phyloP scores from a whole-genome alignment of 768 basidiomycete species.

The Amanita rimosa region DNA sequence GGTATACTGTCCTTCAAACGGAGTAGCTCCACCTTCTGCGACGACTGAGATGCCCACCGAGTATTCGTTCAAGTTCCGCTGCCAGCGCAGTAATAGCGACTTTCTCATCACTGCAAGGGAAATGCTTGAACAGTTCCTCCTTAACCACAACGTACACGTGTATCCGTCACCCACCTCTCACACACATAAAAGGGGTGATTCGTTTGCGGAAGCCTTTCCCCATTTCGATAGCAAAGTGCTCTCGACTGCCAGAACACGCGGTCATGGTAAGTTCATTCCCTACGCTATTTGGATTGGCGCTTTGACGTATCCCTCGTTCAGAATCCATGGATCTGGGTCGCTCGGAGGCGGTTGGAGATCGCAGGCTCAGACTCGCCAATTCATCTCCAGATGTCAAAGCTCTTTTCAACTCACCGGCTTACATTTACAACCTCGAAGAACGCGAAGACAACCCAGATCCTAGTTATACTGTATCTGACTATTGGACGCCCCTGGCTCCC shows the following conservation, averaged over 20 bases:
- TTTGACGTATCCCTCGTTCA: constrained; percentile 15
- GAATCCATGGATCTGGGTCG: constrained; percentile 73
- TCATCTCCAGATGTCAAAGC: constrained; percentile 95
- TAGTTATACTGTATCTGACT: constrained; percentile 50
- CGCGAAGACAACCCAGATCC: constrained; percentile 34
- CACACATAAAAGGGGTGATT: constrained; percentile 79
- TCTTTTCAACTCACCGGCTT: constrained; percentile 78
- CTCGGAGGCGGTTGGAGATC: constrained; percentile 58
- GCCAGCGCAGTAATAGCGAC: constrained; percentile 92
- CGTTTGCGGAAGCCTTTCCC: constrained; percentile 91
- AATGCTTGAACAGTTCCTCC: constrained; percentile 85
- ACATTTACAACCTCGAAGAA: constrained; percentile 64
- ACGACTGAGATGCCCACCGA: constrained; percentile 53
- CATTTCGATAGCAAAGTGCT: constrained; percentile 94
- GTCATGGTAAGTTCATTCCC: constrained; percentile 29
- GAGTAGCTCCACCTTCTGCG: not conserved
- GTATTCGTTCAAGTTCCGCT: constrained; percentile 90
- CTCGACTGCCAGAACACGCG: constrained; percentile 63
- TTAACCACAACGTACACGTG: constrained; percentile 72
- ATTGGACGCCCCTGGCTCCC: constrained; percentile 69
- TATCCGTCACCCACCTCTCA: constrained; percentile 66
- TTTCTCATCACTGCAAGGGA: constrained; percentile 85
- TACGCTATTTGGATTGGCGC: not conserved
- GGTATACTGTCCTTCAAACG: constrained; percentile 19
- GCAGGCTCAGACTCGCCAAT: constrained; percentile 70